Conservation (phyloP, 2,329 filamentous ascomycete species). For the Alternaria sp. region DNA sequence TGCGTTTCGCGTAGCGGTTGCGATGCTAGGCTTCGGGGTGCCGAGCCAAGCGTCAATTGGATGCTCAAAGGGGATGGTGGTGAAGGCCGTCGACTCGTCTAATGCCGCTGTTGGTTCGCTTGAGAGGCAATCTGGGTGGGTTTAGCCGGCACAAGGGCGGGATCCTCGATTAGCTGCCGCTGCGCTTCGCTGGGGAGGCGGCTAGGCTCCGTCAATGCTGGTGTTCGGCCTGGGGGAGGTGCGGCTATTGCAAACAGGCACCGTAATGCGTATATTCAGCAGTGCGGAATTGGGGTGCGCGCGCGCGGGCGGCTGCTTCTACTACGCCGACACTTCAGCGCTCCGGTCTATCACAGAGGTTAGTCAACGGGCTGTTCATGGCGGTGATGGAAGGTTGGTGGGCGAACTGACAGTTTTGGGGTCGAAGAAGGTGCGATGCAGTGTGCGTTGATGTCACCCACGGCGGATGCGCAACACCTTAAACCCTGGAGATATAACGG, state of each 20-base stretch:
- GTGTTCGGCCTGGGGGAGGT: constrained; percentile 28
- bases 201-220: constrained; percentile 41
- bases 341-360: constrained; percentile 26
- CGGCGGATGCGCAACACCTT: constrained; percentile 45
- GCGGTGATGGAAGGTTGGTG: constrained; percentile 12
- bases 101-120: constrained; percentile 51
- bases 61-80: constrained; percentile 30
- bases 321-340: constrained; percentile 27
- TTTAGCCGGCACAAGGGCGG: constrained; percentile 50
- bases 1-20: constrained; percentile 22
- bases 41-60: constrained; percentile 26
- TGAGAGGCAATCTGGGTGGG: constrained; percentile 46
- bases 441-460: constrained; percentile 33
- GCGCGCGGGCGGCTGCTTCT: constrained; percentile 23
- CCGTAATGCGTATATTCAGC: constrained; percentile 43
- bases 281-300: constrained; percentile 36
- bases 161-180: constrained; percentile 51
- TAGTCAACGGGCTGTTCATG: constrained; percentile 25
- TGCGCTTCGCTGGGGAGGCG: constrained; percentile 36
- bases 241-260: constrained; percentile 30
- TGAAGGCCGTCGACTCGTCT: constrained; percentile 33
- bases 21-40: constrained; percentile 23
- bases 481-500: constrained; percentile 43
- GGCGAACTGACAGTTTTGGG: constrained; percentile 23
- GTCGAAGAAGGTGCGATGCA: constrained; percentile 21